Base-by-base conservation (phyloP, 2,329 filamentous ascomycete genomes). In the Coleophoma eucalyptorum region DNA sequence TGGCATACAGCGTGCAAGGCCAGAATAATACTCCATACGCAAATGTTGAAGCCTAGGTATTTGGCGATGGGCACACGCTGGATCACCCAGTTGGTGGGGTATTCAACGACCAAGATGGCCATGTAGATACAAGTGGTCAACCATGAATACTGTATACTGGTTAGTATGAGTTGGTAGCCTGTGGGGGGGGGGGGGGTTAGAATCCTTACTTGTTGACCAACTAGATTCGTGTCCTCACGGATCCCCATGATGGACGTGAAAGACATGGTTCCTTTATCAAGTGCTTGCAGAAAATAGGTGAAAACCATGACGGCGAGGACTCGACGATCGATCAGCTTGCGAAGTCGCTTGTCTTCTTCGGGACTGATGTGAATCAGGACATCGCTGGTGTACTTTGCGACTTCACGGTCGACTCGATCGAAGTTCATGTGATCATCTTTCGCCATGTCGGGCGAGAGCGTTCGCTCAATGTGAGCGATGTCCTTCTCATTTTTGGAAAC, bases 101-200 rank as follows among this genome's bases (percentile, higher is more conserved):
- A 52, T 32, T 50, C 34, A 4, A 48, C 43, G 34, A 43, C 50
- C 13, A 57, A 40, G 41, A 38, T 49, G 47, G 80, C 83, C 54
- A 89, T 83, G 70, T 89, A 90, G 56, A 90, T 87, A 73, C 83
- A 87, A 12, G 84, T 87, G 0, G 83, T 87, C 47, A 90, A 72
- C 86, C 86, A 90, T 21, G 76, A 79, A 64, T 84, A 90, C 69
- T 89, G 64, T 16, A 65, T 56, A 13, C 26, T 40, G 19, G 46
- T 51, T 58, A 53, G 55, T 43, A 43, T 33, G 13, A n/a, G 5
- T 26, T 16, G 10, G 15, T 15, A 34, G 5, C n/a, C n/a, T n/a
- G n/a, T n/a, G n/a, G n/a, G n/a, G n/a, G n/a, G n/a, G n/a, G n/a
- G n/a, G n/a, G n/a, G n/a, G n/a, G n/a, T n/a, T n/a, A n/a, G n/a